Base-by-base conservation (phyloP, 2,329 filamentous ascomycete genomes). In the Reticulascus tulasneorum region DNA sequence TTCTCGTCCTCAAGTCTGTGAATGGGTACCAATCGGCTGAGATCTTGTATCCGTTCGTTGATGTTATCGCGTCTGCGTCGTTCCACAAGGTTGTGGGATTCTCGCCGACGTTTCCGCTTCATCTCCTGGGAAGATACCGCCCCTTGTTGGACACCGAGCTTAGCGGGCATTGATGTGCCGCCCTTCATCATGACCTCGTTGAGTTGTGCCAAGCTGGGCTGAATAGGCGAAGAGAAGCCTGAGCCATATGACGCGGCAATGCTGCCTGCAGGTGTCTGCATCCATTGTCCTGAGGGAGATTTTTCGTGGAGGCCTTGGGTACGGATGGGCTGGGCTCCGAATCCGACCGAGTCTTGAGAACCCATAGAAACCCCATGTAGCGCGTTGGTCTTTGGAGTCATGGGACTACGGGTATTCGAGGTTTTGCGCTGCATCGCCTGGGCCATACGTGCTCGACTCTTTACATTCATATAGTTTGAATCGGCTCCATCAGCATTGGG, bases 1-100 rank as follows among this genome's bases (percentile, higher is more conserved):
- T 95, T 96, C 64, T 98, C 93, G 55, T 97, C 93, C 53, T 98
- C 93, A 3, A 98, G 73, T 42, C 93, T 82, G 61, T 98, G 93
- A 42, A 83, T 75, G 17, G 93, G 93, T 3, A 98, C 91, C 13
- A 98, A 77, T 52, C 89, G 87, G 54, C 91, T 95, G 7, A 98
- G 75, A 55, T 98, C 93, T 55, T 97, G 91, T 45, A 98, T 98
- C 27, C 93, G 82, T 63, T 98, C 93, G 51, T 98, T 98, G 71
- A 98, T 98, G 58, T 97, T 97, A 66, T 97, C 93, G 44, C 93
- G 81, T 44, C 93, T 84, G 33, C 93, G 83, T 38, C 93, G 87
- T 67, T 98, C 93, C 9, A 98, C 93, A 24, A 94, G 73, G 57
- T 98, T 97, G 67, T 98, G 93, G 1, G 91, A 97, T 55, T 96